Conservation (phyloP, 129 eudicot species). For the Apium graveolens region DNA sequence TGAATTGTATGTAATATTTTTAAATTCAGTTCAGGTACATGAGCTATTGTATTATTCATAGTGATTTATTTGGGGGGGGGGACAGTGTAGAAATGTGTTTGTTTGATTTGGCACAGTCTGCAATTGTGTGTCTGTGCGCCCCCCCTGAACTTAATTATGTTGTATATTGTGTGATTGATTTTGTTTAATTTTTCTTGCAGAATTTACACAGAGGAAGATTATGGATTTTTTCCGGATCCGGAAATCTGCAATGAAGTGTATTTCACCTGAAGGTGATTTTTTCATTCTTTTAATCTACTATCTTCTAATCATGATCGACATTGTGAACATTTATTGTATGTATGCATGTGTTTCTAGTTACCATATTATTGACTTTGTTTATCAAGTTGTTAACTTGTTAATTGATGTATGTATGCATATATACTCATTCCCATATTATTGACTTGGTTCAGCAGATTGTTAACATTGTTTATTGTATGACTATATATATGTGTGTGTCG, state of each 20-base stretch:
- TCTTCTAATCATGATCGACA: not conserved
- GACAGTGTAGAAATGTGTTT: not conserved
- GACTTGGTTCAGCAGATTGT: not conserved
- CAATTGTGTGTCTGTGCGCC: not conserved
- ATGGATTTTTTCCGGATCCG: constrained; percentile 70
- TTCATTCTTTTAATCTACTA: not conserved
- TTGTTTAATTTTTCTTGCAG: constrained; percentile 25
- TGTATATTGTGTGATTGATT: not conserved
- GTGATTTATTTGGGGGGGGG: too few relatives aligned
- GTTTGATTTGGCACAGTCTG: not conserved
- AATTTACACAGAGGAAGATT: constrained; percentile 67
- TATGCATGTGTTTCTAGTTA: not conserved
- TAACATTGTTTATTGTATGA: not conserved
- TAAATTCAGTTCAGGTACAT: not conserved
- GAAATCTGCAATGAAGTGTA: constrained; percentile 42
- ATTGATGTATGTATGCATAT: not conserved
- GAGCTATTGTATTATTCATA: not conserved
- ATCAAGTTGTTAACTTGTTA: not conserved
- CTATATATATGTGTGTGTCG: not conserved
- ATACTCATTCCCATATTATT: not conserved
- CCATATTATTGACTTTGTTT: not conserved
- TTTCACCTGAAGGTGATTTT: constrained; percentile 65
- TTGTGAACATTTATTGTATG: not conserved
- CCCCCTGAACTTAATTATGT: not conserved
- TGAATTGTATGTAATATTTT: not conserved